Conservation (phyloP, 2,329 filamentous ascomycete species). For the Penicillium expansum region DNA sequence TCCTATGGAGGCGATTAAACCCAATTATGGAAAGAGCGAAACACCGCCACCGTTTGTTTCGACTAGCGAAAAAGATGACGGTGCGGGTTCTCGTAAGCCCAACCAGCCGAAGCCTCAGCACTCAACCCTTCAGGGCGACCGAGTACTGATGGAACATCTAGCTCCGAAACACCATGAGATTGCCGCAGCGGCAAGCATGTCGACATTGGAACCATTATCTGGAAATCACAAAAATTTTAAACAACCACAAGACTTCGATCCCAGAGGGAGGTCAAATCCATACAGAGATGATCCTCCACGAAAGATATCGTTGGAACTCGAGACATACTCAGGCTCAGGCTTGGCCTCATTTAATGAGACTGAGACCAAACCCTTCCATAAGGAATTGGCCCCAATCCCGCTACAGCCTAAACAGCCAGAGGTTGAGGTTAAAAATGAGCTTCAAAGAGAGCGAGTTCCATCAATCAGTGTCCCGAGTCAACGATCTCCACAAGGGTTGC, state of each 20-base stretch:
- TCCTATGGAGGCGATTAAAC: conserved; percentile 30
- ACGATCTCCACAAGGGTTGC: conserved; percentile 9
- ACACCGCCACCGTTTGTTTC: conserved; percentile 38
- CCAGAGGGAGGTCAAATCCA: background rate
- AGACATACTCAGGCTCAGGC: background rate
- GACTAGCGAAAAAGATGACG: conserved; percentile 19
- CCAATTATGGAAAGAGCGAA: conserved; percentile 33
- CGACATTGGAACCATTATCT: conserved; percentile 43
- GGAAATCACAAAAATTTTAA: conserved; percentile 32
- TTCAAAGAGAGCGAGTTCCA: background rate
- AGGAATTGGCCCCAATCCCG: background rate
- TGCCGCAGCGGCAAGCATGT: conserved; percentile 55
- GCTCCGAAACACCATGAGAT: conserved; percentile 65
- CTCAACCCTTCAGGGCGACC: conserved; percentile 55
- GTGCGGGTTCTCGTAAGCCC: conserved; percentile 35
- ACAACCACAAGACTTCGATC: conserved; percentile 1
- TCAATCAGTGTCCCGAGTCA: conserved; percentile 9
- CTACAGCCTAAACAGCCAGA: background rate
- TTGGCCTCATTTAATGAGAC: background rate
- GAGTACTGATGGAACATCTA: conserved; percentile 65
- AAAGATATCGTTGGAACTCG: background rate
- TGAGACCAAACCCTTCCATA: background rate
- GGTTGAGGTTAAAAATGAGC: background rate
- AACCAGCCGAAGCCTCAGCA: conserved; percentile 28
- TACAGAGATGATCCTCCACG: background rate